phyloP scores from a whole-genome alignment of 805 yeast genomes.

The Candida namnaoensis region DNA sequence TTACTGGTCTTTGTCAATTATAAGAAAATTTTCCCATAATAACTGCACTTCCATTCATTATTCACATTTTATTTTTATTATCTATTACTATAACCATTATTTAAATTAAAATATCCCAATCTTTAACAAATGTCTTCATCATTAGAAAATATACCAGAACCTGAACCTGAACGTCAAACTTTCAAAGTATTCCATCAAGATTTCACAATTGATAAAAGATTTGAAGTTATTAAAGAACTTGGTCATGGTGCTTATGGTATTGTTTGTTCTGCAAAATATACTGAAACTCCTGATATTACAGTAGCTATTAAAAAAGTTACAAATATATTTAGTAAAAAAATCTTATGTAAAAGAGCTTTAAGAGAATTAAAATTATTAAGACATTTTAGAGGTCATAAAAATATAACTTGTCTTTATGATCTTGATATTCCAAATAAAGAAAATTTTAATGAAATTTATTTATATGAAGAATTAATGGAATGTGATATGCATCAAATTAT shows the following conservation, averaged over 20 bases:
- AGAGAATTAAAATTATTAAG: slow-evolving; percentile 85
- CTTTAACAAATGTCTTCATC: no score
- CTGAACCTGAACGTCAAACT: slow-evolving; percentile 29
- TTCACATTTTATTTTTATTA: no score
- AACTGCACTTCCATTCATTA: no score
- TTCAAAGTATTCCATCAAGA: slow-evolving; percentile 81
- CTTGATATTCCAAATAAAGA: slow-evolving; percentile 68
- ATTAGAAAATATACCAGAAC: no score
- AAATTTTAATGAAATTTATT: slow-evolving; percentile 85
- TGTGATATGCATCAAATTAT: slow-evolving; percentile 98
- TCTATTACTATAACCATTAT: no score
- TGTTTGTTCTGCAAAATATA: slow-evolving; percentile 88
- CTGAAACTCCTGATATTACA: slow-evolving; percentile 61
- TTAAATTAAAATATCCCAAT: no score
- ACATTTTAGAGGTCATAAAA: slow-evolving; percentile 94
- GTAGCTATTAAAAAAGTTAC: slow-evolving; percentile 97
- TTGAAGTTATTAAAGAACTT: slow-evolving; percentile 82
- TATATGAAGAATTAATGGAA: slow-evolving; percentile 96
- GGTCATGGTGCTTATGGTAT: slow-evolving; percentile 99
- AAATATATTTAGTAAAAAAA: slow-evolving; percentile 84
- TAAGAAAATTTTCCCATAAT: no score
- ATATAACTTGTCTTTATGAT: slow-evolving; percentile 91
- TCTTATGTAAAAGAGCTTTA: slow-evolving; percentile 84
- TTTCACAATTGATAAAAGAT: slow-evolving; percentile 82
- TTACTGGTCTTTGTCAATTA: no score